These are phyloP conservation scores for Eucalyptus erythrocorys DNA, from an alignment of 345 rosid species.

Conservation along the genomic window DNA sequence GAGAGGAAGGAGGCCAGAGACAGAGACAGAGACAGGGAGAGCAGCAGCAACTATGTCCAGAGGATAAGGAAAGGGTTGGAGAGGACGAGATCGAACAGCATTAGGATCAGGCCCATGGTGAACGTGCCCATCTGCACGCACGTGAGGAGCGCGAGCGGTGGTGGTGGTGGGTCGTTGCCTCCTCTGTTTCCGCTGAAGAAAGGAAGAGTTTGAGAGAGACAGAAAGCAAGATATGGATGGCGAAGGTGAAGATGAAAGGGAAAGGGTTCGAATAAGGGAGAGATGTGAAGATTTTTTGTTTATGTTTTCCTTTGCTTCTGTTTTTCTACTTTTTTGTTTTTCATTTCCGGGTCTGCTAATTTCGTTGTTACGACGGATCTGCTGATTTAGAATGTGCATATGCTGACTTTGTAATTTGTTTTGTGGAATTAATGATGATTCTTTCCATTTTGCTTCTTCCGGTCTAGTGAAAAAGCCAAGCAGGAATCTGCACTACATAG, in stretches of 20 bases:
- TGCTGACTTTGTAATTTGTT: neutral
- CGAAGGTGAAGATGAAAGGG: neutral
- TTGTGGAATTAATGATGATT: neutral
- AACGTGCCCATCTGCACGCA: slow-evolving; percentile 5
- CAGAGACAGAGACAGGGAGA: neutral
- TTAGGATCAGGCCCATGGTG: slow-evolving; percentile 7
- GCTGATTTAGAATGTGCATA: neutral
- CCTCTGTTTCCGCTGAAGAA: slow-evolving; percentile 7
- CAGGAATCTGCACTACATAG: neutral
- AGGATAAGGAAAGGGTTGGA: slow-evolving; percentile 8
- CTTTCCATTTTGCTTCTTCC: neutral
- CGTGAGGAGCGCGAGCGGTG: neutral
- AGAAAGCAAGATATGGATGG: neutral
- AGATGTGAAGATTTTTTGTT: neutral
- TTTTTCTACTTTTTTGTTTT: neutral
- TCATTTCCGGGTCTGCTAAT: neutral
- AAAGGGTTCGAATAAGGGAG: neutral
- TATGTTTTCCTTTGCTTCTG: neutral
- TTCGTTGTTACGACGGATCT: neutral
- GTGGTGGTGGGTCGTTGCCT: neutral
- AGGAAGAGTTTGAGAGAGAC: neutral
- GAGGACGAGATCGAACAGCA: slow-evolving; percentile 4
- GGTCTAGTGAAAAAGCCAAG: neutral
- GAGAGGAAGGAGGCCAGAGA: neutral
- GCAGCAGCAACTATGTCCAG: neutral